Evolutionary conservation across 2,329 filamentous ascomycete genomes (phyloP).

Genomic region (Aureobasidium melanogenum): DNA sequence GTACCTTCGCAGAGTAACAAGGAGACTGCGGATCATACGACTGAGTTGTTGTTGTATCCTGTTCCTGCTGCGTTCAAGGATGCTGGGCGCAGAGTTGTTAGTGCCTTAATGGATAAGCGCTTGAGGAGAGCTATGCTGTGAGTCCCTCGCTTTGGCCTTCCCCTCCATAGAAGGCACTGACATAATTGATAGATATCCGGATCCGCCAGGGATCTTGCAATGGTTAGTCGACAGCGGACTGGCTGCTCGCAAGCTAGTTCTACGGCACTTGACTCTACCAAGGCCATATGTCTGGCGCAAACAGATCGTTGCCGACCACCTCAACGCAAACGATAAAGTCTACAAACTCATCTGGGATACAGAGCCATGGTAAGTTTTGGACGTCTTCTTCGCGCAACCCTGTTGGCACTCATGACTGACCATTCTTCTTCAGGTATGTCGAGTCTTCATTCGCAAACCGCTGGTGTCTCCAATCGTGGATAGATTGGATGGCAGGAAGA

Average conservation of each 20-base stretch:
- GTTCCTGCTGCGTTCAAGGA: slow-evolving; percentile 39
- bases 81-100: slow-evolving; percentile 43
- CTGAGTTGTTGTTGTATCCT: slow-evolving; percentile 52
- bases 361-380: slow-evolving; percentile 51
- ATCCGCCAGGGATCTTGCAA: slow-evolving; percentile 27
- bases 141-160: slow-evolving; percentile 17
- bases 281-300: slow-evolving; percentile 36
- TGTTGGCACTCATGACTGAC: not conserved
- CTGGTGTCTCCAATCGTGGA: slow-evolving; percentile 51
- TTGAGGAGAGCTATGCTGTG: slow-evolving; percentile 58
- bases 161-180: slow-evolving; percentile 18
- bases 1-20: slow-evolving; percentile 33
- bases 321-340: slow-evolving; percentile 46
- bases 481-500: slow-evolving; percentile 37
- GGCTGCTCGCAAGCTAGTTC: slow-evolving; percentile 42
- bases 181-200: slow-evolving; percentile 22
- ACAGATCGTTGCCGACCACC: slow-evolving; percentile 33
- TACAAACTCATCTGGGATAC: slow-evolving; percentile 46
- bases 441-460: slow-evolving; percentile 51
- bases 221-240: slow-evolving; percentile 41
- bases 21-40: slow-evolving; percentile 47
- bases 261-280: slow-evolving; percentile 54
- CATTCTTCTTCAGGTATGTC: slow-evolving; percentile 26
- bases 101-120: slow-evolving; percentile 54
- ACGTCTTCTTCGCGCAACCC: too few species aligned